phyloP scores from a whole-genome alignment of 1,139 yeast species.

The Ogataea hybrid region DNA sequence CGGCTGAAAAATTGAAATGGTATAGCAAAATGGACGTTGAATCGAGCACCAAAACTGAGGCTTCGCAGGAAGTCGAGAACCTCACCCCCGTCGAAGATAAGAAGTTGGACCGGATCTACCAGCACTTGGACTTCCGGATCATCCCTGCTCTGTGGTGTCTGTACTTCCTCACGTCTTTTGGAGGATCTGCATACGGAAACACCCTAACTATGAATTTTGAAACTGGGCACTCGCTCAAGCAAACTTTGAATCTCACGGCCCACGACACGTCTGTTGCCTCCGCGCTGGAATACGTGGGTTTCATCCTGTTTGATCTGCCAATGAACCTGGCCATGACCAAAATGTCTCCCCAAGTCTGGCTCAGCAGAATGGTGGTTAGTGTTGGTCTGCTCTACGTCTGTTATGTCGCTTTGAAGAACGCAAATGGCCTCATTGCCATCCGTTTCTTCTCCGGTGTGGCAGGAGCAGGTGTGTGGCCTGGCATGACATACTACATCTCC shows the following conservation, averaged over 20 bases:
- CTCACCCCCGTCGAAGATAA: constrained; percentile 20
- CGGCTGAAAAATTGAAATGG: not conserved
- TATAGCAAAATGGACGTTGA: constrained; percentile 2
- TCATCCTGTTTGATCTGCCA: constrained; percentile 80
- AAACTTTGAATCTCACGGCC: constrained; percentile 48
- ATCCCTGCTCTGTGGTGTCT: constrained; percentile 83
- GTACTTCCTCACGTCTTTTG: constrained; percentile 78
- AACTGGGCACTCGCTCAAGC: constrained; percentile 60
- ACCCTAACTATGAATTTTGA: constrained; percentile 77
- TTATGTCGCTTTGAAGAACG: constrained; percentile 54
- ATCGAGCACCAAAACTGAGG: constrained; percentile 1
- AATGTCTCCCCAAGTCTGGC: constrained; percentile 83
- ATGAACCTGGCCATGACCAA: constrained; percentile 86
- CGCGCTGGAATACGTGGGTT: constrained; percentile 81
- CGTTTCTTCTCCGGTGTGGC: constrained; percentile 76
- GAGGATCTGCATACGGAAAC: constrained; percentile 73
- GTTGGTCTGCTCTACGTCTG: constrained; percentile 79
- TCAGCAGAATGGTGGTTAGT: constrained; percentile 71
- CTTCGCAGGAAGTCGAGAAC: constrained; percentile 2
- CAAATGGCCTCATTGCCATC: constrained; percentile 64
- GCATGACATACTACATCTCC: constrained; percentile 79
- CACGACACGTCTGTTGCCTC: constrained; percentile 72
- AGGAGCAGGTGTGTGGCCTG: constrained; percentile 95
- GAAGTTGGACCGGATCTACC: constrained; percentile 57
- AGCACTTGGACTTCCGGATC: constrained; percentile 66